Conservation (phyloP, 169 alveolate genomes). For the Plasmodium gonderi region DNA sequence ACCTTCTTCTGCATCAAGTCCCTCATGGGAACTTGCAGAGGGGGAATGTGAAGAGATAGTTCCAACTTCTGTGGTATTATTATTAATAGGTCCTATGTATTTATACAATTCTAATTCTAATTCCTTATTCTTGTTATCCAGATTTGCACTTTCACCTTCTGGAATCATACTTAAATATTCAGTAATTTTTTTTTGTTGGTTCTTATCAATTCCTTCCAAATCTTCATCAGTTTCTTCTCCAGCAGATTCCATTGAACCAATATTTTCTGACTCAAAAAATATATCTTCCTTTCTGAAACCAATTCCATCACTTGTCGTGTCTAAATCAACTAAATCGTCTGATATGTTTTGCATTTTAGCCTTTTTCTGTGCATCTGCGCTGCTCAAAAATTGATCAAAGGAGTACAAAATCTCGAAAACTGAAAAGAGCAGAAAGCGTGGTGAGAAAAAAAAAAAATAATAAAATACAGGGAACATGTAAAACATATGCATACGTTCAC, state of each 20-base stretch:
- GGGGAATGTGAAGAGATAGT: background rate
- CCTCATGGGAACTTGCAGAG: background rate
- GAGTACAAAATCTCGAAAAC: conserved; percentile 17
- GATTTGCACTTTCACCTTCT: background rate
- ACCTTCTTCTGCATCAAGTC: background rate
- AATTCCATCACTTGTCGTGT: conserved; percentile 50
- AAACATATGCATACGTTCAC: background rate
- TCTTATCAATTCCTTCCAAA: background rate
- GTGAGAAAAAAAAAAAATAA: background rate
- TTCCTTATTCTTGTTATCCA: conserved; percentile 12
- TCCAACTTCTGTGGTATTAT: background rate
- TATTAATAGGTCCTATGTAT: conserved; percentile 6
- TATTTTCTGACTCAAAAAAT: conserved; percentile 13
- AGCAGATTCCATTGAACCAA: background rate
- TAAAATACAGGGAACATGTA: background rate
- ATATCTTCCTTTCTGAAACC: conserved; percentile 42
- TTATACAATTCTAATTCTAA: conserved; percentile 39
- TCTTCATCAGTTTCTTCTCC: background rate
- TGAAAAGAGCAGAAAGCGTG: background rate
- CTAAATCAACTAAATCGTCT: conserved; percentile 15
- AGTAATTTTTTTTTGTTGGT: background rate
- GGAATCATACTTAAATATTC: conserved; percentile 3
- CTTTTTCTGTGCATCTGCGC: background rate
- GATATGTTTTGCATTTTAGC: conserved; percentile 14
- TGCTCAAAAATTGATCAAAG: background rate